Percentiles rank a stretch among this genome's conserved stretches.
Conservation (phyloP, 352 stramenopile species). For the Halophytophthora polymorphica region DNA sequence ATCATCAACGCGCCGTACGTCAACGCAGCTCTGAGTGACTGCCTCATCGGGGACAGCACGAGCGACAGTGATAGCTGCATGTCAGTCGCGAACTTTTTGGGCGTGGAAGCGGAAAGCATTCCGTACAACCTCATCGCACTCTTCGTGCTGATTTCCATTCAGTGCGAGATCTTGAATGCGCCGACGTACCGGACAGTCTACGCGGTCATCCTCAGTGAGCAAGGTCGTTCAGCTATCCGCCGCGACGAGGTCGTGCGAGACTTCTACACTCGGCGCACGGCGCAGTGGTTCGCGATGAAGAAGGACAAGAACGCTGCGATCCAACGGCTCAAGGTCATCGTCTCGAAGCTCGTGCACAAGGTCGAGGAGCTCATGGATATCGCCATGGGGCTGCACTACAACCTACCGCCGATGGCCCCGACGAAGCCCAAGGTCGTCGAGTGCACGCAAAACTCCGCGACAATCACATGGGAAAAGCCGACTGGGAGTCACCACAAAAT, state of each 20-base stretch:
- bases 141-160: constrained; percentile 82
- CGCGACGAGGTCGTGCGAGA: constrained; percentile 61
- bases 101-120: constrained; percentile 47
- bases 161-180: constrained; percentile 69
- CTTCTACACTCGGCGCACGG: constrained; percentile 65
- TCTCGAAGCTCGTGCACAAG: constrained; percentile 86
- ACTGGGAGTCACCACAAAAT: constrained; percentile 72
- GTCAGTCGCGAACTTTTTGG: constrained; percentile 66
- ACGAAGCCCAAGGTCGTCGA: constrained; percentile 52
- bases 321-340: constrained; percentile 82
- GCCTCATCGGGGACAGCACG: constrained; percentile 28
- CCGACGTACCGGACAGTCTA: constrained; percentile 60
- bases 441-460: constrained; percentile 70
- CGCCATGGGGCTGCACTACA: constrained; percentile 79
- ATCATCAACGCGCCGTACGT: constrained; percentile 68
- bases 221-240: constrained; percentile 39
- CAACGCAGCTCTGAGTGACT: constrained; percentile 45
- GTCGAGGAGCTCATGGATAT: constrained; percentile 90
- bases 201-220: constrained; percentile 45
- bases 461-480: constrained; percentile 67
- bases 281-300: constrained; percentile 76
- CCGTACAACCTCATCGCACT: constrained; percentile 72
- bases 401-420: constrained; percentile 76
- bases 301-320: constrained; percentile 82
- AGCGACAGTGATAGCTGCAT: constrained; percentile 45